Percentiles rank a stretch among this genome's conserved stretches.
phyloP scores from a whole-genome alignment of 345 rosid species.

The Eucalyptus marginata region DNA sequence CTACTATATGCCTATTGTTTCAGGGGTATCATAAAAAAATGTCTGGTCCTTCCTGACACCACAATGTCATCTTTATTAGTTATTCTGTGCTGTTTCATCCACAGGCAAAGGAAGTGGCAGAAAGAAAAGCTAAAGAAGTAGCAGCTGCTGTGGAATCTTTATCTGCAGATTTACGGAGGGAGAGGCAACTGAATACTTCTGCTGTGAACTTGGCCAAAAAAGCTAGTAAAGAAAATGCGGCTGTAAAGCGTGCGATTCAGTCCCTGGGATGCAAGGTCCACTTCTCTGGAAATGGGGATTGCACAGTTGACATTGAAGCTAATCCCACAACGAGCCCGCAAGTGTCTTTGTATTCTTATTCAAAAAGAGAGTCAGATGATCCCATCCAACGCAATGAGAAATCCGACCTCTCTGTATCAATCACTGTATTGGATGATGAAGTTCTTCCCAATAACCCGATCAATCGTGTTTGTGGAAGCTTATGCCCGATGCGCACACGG shows the following conservation, averaged over 20 bases:
- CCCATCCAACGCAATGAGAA: conserved; percentile 14
- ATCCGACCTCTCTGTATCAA: conserved; percentile 59
- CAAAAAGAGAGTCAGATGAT: conserved; percentile 15
- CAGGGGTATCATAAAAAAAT: not conserved
- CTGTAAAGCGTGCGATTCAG: conserved; percentile 65
- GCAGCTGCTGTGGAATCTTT: conserved; percentile 34
- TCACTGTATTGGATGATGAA: conserved; percentile 41
- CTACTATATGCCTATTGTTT: not conserved
- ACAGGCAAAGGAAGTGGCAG: conserved; percentile 78
- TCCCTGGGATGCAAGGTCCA: conserved; percentile 85
- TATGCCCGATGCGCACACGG: conserved; percentile 57
- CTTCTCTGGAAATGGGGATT: conserved; percentile 48
- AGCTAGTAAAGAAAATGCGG: conserved; percentile 55
- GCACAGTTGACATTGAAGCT: conserved; percentile 43
- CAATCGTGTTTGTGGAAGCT: conserved; percentile 36
- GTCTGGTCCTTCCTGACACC: not conserved
- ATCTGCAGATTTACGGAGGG: conserved; percentile 42
- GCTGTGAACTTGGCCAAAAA: conserved; percentile 56
- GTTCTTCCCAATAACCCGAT: conserved; percentile 17
- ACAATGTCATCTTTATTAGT: not conserved
- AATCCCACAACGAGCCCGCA: conserved; percentile 13
- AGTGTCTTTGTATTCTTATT: conserved; percentile 2
- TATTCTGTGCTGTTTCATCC: not conserved
- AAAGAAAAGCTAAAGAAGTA: conserved; percentile 48
- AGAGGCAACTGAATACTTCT: conserved; percentile 50